Evolutionary conservation across 2,329 filamentous ascomycete genomes (phyloP).

Genomic region (Diaporthe sp.): DNA sequence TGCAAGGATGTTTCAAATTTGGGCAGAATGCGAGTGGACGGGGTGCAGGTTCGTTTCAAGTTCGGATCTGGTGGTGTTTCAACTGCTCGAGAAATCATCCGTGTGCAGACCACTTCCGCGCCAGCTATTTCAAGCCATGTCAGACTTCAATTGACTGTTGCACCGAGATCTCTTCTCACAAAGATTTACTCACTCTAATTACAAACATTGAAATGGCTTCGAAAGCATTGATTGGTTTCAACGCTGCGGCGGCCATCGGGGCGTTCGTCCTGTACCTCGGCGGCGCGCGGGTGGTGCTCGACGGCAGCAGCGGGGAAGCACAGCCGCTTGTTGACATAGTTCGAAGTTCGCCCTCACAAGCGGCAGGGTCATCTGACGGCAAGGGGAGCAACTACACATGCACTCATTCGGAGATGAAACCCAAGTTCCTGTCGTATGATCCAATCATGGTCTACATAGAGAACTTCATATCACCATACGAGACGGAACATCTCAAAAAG

Average conservation of each 20-base stretch:
- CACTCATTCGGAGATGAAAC: constrained; percentile 18
- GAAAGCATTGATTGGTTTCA: constrained; percentile 28
- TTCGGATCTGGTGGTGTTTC: constrained; percentile 15
- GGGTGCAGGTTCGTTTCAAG: constrained; percentile 20
- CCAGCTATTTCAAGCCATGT: constrained; percentile 9
- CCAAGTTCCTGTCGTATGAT: constrained; percentile 32
- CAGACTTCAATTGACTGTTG: neutral
- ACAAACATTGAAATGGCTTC: neutral
- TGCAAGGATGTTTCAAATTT: constrained; percentile 20
- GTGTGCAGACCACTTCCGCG: neutral
- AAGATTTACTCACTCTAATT: neutral
- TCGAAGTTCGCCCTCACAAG: neutral
- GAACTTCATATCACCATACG: constrained; percentile 25
- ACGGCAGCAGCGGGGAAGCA: neutral
- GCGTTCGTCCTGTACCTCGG: constrained; percentile 15
- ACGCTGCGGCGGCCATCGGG: neutral
- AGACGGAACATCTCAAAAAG: constrained; percentile 23
- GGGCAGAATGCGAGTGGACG: neutral
- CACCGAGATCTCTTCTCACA: neutral
- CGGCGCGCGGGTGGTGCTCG: constrained; percentile 21
- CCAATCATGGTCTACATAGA: constrained; percentile 37
- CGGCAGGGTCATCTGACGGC: neutral
- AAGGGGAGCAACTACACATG: constrained; percentile 25
- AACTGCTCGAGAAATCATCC: constrained; percentile 4
- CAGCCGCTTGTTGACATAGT: neutral